Evolutionary conservation across 2,329 filamentous ascomycete species (phyloP).

Genomic region (Cytospora piceae): DNA sequence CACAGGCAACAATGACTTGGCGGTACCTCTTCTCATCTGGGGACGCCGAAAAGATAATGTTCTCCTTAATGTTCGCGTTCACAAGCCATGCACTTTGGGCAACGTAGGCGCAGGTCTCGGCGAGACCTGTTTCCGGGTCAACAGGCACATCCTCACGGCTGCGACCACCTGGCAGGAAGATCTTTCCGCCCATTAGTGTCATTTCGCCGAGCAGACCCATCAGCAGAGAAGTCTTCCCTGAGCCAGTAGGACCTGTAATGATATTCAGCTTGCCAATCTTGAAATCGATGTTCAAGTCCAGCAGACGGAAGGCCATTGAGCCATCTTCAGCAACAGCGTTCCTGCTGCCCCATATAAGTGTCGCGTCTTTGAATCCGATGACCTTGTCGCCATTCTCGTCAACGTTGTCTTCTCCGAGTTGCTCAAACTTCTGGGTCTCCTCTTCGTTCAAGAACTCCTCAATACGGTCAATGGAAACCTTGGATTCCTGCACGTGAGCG

Average conservation of each 20-base stretch:
- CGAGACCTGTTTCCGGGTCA: slow-evolving; percentile 82
- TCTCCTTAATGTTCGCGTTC: slow-evolving; percentile 93
- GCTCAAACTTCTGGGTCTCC: slow-evolving; percentile 93
- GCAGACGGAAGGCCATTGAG: slow-evolving; percentile 77
- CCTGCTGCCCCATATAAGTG: slow-evolving; percentile 85
- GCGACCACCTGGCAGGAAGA: slow-evolving; percentile 82
- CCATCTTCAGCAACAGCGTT: slow-evolving; percentile 64
- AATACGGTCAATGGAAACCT: slow-evolving; percentile 94
- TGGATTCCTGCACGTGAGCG: slow-evolving; percentile 95
- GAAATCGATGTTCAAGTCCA: slow-evolving; percentile 84
- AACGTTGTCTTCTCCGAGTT: slow-evolving; percentile 72
- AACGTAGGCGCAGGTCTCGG: slow-evolving; percentile 93
- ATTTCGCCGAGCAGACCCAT: slow-evolving; percentile 98
- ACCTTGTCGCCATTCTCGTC: slow-evolving; percentile 71
- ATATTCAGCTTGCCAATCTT: slow-evolving; percentile 86
- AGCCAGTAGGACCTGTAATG: slow-evolving; percentile 89
- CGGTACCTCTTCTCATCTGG: slow-evolving; percentile 83
- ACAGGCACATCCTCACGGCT: slow-evolving; percentile 83
- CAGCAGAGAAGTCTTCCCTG: slow-evolving; percentile 91
- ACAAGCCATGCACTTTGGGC: slow-evolving; percentile 97
- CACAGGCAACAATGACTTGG: slow-evolving; percentile 87
- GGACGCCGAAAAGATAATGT: slow-evolving; percentile 86
- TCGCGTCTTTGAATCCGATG: slow-evolving; percentile 84
- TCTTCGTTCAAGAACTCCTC: slow-evolving; percentile 92
- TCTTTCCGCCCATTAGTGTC: slow-evolving; percentile 78